Evolutionary conservation across 495 filamentous ascomycete genomes (phyloP).

Genomic region (Neurospora sp.): DNA sequence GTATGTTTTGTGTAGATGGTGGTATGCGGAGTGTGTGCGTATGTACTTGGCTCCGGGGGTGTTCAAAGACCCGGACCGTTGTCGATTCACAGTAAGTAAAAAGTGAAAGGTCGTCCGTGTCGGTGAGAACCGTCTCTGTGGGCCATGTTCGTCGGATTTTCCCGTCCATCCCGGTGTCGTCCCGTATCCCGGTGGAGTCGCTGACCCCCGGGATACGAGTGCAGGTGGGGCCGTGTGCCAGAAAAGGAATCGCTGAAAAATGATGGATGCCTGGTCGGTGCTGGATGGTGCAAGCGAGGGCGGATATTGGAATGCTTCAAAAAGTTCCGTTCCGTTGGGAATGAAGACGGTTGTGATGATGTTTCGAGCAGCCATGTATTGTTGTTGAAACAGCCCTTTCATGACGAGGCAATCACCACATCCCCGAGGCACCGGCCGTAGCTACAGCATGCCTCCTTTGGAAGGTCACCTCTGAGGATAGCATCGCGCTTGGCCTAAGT

Average conservation of each 20-base stretch:
- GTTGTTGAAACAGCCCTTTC: neutral
- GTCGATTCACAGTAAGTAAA: neutral
- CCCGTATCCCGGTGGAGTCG: neutral
- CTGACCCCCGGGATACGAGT: neutral
- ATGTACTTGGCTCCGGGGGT: neutral
- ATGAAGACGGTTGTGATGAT: neutral
- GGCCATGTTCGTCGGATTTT: neutral
- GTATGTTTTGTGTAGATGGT: neutral
- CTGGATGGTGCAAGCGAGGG: neutral
- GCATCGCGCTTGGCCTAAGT: conserved; percentile 34
- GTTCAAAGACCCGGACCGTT: neutral
- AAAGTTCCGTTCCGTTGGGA: neutral
- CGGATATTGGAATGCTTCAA: neutral
- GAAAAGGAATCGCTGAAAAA: neutral
- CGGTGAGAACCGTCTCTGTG: neutral
- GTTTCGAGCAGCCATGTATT: neutral
- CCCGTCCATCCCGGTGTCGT: neutral
- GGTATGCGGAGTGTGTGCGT: neutral
- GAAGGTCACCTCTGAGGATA: conserved; percentile 34
- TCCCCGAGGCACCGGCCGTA: conserved; percentile 38
- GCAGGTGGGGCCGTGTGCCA: neutral
- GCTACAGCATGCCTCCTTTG: conserved; percentile 38
- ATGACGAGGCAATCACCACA: conserved; percentile 33
- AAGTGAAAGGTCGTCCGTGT: neutral
- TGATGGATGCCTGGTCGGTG: neutral